Conservation (phyloP, 495 filamentous ascomycete species). For the Trichoderma erinaceum region DNA sequence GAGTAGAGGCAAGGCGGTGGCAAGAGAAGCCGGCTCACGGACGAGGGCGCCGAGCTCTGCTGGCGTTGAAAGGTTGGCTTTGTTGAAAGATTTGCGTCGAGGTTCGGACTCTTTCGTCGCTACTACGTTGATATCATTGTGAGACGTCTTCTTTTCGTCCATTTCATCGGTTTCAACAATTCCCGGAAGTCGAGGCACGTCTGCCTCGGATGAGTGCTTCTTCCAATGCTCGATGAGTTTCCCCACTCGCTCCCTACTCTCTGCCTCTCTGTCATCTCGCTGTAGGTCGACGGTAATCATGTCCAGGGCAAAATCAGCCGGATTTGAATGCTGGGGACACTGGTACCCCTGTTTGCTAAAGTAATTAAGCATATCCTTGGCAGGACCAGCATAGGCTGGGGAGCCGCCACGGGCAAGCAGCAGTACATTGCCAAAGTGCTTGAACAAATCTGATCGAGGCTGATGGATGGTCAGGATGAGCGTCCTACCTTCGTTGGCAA, state of each 20-base stretch:
- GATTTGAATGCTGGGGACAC: slow-evolving; percentile 62
- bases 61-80: slow-evolving; percentile 50
- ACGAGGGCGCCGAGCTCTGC: slow-evolving; percentile 62
- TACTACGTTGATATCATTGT: not conserved
- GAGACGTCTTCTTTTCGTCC: not conserved
- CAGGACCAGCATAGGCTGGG: slow-evolving; percentile 60
- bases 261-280: slow-evolving; percentile 49
- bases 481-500: slow-evolving; percentile 69
- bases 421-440: slow-evolving; percentile 61
- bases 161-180: slow-evolving; percentile 8
- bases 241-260: slow-evolving; percentile 53
- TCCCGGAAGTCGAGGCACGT: not conserved
- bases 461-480: slow-evolving; percentile 71
- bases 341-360: slow-evolving; percentile 53
- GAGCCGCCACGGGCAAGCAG: slow-evolving; percentile 63
- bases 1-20: slow-evolving; percentile 55
- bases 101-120: not conserved
- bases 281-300: slow-evolving; percentile 69
- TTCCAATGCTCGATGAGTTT: slow-evolving; percentile 51
- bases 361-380: slow-evolving; percentile 57
- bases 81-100: slow-evolving; percentile 20
- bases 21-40: slow-evolving; percentile 54
- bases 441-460: slow-evolving; percentile 64
- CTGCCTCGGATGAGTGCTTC: not conserved
- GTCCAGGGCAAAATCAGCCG: slow-evolving; percentile 70